A percentile compares a stretch with the other conserved stretches of the same genome.
Conservation (phyloP, 306 rosid species). For the Trifolium fragiferum region DNA sequence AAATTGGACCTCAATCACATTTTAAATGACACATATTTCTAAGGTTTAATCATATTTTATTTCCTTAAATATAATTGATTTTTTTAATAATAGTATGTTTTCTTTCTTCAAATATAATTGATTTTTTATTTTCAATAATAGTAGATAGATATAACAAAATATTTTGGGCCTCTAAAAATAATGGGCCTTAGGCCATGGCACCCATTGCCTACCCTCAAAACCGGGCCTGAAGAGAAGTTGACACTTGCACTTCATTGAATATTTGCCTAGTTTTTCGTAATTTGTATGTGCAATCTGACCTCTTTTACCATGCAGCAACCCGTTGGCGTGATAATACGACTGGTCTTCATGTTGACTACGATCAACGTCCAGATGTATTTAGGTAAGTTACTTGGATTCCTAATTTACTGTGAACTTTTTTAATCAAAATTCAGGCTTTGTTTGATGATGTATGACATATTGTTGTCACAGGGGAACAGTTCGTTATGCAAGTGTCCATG, state of each 20-base stretch:
- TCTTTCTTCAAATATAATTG: too few species aligned
- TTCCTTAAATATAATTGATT: too few species aligned
- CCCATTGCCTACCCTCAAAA: too few species aligned
- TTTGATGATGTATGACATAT: conserved; percentile 26
- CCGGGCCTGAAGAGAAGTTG: too few species aligned
- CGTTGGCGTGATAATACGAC: conserved; percentile 79
- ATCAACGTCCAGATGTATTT: conserved; percentile 95
- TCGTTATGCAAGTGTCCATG: conserved; percentile 95
- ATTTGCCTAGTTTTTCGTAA: conserved; percentile 40
- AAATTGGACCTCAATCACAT: too few species aligned
- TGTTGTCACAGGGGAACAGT: conserved; percentile 76
- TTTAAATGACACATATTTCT: too few species aligned
- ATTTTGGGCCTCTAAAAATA: too few species aligned
- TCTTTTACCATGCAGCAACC: conserved; percentile 58
- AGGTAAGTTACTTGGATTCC: conserved; percentile 53
- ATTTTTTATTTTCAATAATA: too few species aligned
- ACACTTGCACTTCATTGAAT: conserved; percentile 17
- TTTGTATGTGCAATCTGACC: conserved; percentile 24
- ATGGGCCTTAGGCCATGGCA: too few species aligned
- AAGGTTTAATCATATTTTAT: too few species aligned
- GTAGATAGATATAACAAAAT: too few species aligned
- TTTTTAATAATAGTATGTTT: too few species aligned
- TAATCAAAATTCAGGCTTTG: conserved; percentile 6
- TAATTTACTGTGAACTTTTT: conserved; percentile 16
- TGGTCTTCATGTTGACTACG: conserved; percentile 90